Base-by-base conservation (phyloP, 2,329 filamentous ascomycete species). In the Fusarium graminum region DNA sequence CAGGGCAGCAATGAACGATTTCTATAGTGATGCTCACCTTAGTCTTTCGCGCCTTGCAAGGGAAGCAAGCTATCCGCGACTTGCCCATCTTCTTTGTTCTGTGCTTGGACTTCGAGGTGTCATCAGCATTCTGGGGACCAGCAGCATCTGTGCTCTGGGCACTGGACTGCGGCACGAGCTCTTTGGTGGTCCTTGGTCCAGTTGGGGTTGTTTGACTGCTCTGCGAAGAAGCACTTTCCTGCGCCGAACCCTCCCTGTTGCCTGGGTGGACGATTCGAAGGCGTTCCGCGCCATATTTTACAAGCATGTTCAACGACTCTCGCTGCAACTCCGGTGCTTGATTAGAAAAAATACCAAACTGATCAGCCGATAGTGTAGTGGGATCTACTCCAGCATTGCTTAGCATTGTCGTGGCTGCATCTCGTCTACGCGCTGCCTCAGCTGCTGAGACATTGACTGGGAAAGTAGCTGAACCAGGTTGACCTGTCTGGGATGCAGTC, bases 291-390 rank as follows among this genome's bases (percentile, higher is more conserved):
- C 86, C 86, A 54, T 87, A 87, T 68, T 81, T 82, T 1, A 81
- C 79, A 12, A 88, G 78, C 85, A 88, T 85, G 2, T 78, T 80
- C 14, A 88, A 74, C 1, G 86, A 88, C 52, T 85, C 80, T 51
- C 78, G 76, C 64, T 88, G 86, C 7, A 88, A 74, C 4, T 82
- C 79, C 0, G 85, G 85, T 1, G 85, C 82, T 73, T 88, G 86
- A 53, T 88, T 88, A 10, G 85, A 79, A 65, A 88, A 86, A 16
- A 87, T 88, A 65, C 78, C 82, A 61, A 88, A 86, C 68, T 88
- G 86, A 43, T 88, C 85, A 6, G 74, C 63, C 1, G 83, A 85
- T 11, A 88, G 75, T 1, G 84, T 83, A 3, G 77, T 75, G 1
- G 84, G 85, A 36, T 86, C 81, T n/a, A 88, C 80, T 6, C 78